Base-by-base conservation (phyloP, 179 eudicot genomes). In the Beta lomatogona region DNA sequence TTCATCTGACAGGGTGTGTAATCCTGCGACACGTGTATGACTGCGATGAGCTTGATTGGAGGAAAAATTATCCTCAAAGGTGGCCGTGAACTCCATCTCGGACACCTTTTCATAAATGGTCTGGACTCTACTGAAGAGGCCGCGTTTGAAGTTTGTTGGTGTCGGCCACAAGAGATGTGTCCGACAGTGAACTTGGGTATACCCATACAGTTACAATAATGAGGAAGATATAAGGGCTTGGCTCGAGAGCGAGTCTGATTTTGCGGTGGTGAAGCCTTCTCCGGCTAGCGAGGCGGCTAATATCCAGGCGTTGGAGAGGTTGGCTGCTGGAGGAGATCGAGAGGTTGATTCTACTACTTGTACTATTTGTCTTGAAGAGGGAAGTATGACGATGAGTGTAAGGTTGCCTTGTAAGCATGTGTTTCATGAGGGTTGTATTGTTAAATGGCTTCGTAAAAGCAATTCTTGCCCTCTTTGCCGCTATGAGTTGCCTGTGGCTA, bases 401-500 rank as follows among this genome's bases (percentile, higher is more conserved):
- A 66, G 6, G 19, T 36, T 80, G 52, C 86, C 81, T 9, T 84
- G 83, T 77, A 66, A 76, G 15, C 86, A 84, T 71, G 80, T 19
- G 3, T 84, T 80, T 44, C 86, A 84, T 54, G 66, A 53, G 52
- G 58, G n/a, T 25, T 84, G 86, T 36, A 77, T 76, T 22, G 8
- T 45, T 19, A 13, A 63, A 57, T 84, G 83, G 86, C 52, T 84
- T 28, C 19, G 28, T 16, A 63, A 9, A 0, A 60, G 50, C 60
- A 65, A 76, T 46, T 4, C 50, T 41, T 84, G 86, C 21, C 86
- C 86, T 1, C 73, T 84, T 13, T 84, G 81, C 7, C 77, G 83
- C 3, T 84, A 70, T 18, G 53, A 80, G 54, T 31, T 84, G 78
- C 86, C 41, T 36, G 41, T 36, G 41, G 41, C 41, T 36, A 36